Percentiles rank a stretch among this genome's conserved stretches.
phyloP scores from a whole-genome alignment of 2,329 filamentous ascomycete species.

The Drechslerella stenobrocha region DNA sequence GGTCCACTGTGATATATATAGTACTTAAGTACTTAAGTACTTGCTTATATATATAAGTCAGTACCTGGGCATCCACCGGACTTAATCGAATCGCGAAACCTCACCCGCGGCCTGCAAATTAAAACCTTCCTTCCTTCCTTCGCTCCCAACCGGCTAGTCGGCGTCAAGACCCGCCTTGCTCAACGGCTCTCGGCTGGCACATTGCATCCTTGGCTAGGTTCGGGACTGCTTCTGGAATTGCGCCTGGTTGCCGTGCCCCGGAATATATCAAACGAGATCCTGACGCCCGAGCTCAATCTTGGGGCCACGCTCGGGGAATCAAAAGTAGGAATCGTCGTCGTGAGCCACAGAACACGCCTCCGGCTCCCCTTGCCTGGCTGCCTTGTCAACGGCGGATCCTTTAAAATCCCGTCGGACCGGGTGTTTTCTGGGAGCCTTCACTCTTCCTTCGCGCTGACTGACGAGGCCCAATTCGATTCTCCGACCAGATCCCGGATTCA shows the following conservation, averaged over 20 bases:
- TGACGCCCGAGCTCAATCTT: background rate
- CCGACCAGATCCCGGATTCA: too few species aligned
- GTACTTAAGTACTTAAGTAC: too few species aligned
- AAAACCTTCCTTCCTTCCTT: too few species aligned
- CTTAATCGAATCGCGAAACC: too few species aligned
- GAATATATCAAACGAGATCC: slow-evolving; percentile 27
- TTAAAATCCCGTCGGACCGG: slow-evolving; percentile 5
- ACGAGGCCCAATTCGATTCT: background rate
- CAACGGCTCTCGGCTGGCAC: slow-evolving; percentile 5
- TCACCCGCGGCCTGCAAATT: too few species aligned
- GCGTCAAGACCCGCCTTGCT: background rate
- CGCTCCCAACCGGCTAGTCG: background rate
- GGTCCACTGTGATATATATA: slow-evolving; percentile 6
- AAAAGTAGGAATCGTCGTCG: slow-evolving; percentile 2
- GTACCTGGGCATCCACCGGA: too few species aligned
- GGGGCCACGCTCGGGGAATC: background rate
- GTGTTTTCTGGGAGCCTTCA: background rate
- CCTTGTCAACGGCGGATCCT: slow-evolving; percentile 8
- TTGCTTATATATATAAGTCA: too few species aligned
- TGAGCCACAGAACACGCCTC: background rate
- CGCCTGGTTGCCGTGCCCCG: slow-evolving; percentile 30
- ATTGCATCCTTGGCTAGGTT: slow-evolving; percentile 41
- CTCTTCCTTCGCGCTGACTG: background rate
- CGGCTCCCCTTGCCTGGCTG: slow-evolving; percentile 3
- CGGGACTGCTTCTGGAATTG: slow-evolving; percentile 42